Evolutionary conservation across 2,329 filamentous ascomycete species (phyloP).

Genomic region (Trichoderma koningiopsis): DNA sequence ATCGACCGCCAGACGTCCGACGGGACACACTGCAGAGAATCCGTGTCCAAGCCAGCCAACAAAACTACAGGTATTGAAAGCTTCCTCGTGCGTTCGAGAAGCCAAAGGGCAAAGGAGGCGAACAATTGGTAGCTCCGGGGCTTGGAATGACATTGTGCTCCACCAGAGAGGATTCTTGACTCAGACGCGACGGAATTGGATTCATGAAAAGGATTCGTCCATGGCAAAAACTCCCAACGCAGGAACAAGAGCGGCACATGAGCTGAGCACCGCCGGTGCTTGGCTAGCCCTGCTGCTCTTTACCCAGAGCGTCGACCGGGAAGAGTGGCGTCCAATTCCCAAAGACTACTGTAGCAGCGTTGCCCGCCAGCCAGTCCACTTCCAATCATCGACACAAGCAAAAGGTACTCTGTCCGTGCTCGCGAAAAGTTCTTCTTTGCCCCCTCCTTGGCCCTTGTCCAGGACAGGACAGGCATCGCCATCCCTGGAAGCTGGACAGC

Average conservation of each 20-base stretch:
- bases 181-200: slow-evolving; percentile 17
- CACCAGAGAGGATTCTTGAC: slow-evolving; percentile 9
- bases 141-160: slow-evolving; percentile 17
- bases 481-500: slow-evolving; percentile 2
- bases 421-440: not conserved
- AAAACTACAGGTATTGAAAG: not conserved
- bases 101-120: not conserved
- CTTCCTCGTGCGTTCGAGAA: slow-evolving; percentile 19
- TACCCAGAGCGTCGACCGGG: not conserved
- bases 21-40: not conserved
- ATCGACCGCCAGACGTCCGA: not conserved
- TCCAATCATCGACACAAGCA: not conserved
- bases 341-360: not conserved
- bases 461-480: not conserved
- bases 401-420: not conserved
- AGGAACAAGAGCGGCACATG: slow-evolving; percentile 19
- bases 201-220: not conserved
- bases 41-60: not conserved
- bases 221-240: slow-evolving; percentile 1
- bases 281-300: slow-evolving; percentile 7
- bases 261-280: slow-evolving; percentile 9
- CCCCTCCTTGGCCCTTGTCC: not conserved
- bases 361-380: not conserved
- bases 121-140: slow-evolving; percentile 9
- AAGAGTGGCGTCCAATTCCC: not conserved